Base-by-base conservation (phyloP, 176 grass and related monocot species). In the Cocos nucifera region DNA sequence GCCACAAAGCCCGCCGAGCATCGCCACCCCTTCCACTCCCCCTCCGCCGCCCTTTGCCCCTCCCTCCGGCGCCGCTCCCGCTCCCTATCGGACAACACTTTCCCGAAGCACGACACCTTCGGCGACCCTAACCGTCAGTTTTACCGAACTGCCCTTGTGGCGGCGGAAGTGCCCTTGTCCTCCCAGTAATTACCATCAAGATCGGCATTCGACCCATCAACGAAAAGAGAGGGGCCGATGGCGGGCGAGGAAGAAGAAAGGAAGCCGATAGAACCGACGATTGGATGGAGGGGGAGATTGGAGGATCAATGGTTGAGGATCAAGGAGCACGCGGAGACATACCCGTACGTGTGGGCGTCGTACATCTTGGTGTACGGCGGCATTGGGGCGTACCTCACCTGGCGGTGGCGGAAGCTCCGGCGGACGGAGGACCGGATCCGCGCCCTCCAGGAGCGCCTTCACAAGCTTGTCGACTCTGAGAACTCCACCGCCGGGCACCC, bases 61-160 rank as follows among this genome's bases (percentile, higher is more conserved):
- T 44, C 35, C 35, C 35, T 12, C 1, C 35, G 35, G 35, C 35
- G 19, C 49, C 75, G 73, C 72, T 61, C 72, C 54, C 88, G 48
- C 73, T 99, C 94, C 63, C 85, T 69, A 61, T 93, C 79, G 25
- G 88, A 84, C 16, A 93, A 67, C 51, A 99, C 94, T 79, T 93
- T 91, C 19, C 94, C 94, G 63, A 99, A 81, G 85, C 94, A 99
- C 19, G 94, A 99, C 35, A 99, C 94, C 79, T 99, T 86, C 6
- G 94, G 94, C 56, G 94, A 99, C 29, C 35, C 5, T 30, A 0
- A 4, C 35, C 9, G 1, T 2, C 9, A 12, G 1, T 44, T 44
- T 12, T 44, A 44, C 35, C 3, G 9, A 44, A 44, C 4, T 2
- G 2, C 35, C 35, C 9, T 44, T 30, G 5, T 30, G 4, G 23